Evolutionary conservation across 2,329 filamentous ascomycete genomes (phyloP).

Genomic region (Penicillium sp.): DNA sequence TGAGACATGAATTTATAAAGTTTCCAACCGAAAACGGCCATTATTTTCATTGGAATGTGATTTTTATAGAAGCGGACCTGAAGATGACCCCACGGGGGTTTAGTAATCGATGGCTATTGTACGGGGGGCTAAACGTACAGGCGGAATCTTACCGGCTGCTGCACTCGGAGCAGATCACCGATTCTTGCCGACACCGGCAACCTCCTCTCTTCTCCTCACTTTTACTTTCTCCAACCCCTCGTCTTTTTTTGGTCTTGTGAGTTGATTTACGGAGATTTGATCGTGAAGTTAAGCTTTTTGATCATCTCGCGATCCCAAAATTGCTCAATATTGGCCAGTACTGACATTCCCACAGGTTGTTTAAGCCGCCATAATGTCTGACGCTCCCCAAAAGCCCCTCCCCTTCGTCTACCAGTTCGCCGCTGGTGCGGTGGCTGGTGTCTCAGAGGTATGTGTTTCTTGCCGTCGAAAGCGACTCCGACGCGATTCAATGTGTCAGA

Average conservation of each 20-base stretch:
- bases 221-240: slow-evolving; percentile 4
- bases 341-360: slow-evolving; percentile 9
- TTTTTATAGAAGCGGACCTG: slow-evolving; percentile 1
- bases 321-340: background rate
- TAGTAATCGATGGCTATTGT: slow-evolving; percentile 4
- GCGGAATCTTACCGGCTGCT: slow-evolving; percentile 4
- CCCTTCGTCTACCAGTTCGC: slow-evolving; percentile 94
- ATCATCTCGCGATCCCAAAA: background rate
- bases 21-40: background rate
- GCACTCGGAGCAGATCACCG: slow-evolving; percentile 18
- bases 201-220: slow-evolving; percentile 4
- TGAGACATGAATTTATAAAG: background rate
- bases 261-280: background rate
- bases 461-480: background rate
- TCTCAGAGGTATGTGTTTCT: slow-evolving; percentile 75
- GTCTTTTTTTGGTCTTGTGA: slow-evolving; percentile 4
- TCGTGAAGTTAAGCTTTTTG: background rate
- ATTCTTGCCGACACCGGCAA: slow-evolving; percentile 24
- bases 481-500: background rate
- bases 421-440: slow-evolving; percentile 93
- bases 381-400: slow-evolving; percentile 67
- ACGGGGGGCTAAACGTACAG: slow-evolving; percentile 1
- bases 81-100: slow-evolving; percentile 11
- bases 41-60: background rate
- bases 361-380: slow-evolving; percentile 55